phyloP scores from a whole-genome alignment of 495 filamentous ascomycete species.

The Penicillium riverlandense region DNA sequence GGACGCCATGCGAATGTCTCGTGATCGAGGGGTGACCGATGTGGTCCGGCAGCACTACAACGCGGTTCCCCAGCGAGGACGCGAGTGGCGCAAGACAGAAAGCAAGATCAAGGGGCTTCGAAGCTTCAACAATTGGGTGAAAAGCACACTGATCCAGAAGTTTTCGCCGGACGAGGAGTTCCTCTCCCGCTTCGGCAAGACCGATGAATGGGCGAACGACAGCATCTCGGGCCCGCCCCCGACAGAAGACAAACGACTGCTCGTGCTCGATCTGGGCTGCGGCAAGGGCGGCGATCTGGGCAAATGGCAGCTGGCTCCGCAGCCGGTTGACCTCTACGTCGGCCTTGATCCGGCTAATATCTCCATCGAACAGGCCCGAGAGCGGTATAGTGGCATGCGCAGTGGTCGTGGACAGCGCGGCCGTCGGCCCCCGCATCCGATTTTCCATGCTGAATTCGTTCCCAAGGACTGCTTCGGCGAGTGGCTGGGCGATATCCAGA shows the following conservation, averaged over 20 bases:
- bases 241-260: constrained; percentile 43
- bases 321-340: constrained; percentile 80
- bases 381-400: constrained; percentile 73
- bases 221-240: constrained; percentile 35
- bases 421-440: constrained; percentile 47
- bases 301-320: constrained; percentile 90
- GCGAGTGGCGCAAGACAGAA: constrained; percentile 90
- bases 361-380: constrained; percentile 79
- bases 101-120: constrained; percentile 90
- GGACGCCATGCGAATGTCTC: constrained; percentile 40
- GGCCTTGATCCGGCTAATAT: constrained; percentile 89
- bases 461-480: constrained; percentile 87
- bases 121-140: constrained; percentile 98
- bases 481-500: constrained; percentile 66
- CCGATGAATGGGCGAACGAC: constrained; percentile 44
- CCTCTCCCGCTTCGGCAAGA: constrained; percentile 29
- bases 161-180: constrained; percentile 81
- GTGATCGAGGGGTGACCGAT: constrained; percentile 62
- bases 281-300: constrained; percentile 93
- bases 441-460: constrained; percentile 80
- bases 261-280: constrained; percentile 90
- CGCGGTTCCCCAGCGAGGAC: constrained; percentile 76
- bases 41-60: constrained; percentile 93
- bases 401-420: constrained; percentile 46
- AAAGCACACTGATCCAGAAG: constrained; percentile 93